Conservation (phyloP, 345 rosid genomes). For the Pistacia atlantica region DNA sequence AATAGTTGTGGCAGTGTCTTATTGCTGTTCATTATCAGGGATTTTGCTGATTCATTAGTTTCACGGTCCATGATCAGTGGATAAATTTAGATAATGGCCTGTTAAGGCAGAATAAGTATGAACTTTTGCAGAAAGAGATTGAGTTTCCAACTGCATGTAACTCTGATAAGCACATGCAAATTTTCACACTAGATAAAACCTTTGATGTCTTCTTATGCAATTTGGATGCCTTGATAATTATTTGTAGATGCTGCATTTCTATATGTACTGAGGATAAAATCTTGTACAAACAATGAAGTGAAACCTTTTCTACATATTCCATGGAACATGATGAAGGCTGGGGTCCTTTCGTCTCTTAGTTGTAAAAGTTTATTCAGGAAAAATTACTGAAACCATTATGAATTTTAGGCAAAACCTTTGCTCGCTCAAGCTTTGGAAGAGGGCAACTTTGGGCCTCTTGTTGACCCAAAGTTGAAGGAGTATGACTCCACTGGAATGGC, state of each 20-base stretch:
- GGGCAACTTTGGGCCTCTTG: conserved; percentile 50
- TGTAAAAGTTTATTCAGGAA: background rate
- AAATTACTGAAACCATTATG: conserved; percentile 16
- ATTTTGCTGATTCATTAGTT: conserved; percentile 3
- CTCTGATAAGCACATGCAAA: background rate
- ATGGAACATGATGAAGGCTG: background rate
- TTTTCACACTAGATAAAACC: background rate
- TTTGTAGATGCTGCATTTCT: background rate
- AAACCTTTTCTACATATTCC: background rate
- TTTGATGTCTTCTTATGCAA: background rate
- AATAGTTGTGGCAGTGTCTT: background rate
- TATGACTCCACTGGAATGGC: conserved; percentile 56
- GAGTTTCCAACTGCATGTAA: background rate
- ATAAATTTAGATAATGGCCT: background rate
- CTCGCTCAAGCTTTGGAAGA: conserved; percentile 59
- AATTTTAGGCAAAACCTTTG: conserved; percentile 75
- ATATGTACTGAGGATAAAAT: background rate
- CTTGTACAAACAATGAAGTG: background rate
- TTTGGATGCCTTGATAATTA: background rate
- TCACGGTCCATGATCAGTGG: background rate
- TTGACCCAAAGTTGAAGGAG: conserved; percentile 58
- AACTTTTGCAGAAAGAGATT: background rate
- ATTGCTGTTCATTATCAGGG: background rate
- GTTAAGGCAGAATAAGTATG: background rate
- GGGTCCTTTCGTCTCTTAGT: background rate